Evolutionary conservation across 371 early-diverging fungal genomes (phyloP).

Genomic region (Mucor racemosus): DNA sequence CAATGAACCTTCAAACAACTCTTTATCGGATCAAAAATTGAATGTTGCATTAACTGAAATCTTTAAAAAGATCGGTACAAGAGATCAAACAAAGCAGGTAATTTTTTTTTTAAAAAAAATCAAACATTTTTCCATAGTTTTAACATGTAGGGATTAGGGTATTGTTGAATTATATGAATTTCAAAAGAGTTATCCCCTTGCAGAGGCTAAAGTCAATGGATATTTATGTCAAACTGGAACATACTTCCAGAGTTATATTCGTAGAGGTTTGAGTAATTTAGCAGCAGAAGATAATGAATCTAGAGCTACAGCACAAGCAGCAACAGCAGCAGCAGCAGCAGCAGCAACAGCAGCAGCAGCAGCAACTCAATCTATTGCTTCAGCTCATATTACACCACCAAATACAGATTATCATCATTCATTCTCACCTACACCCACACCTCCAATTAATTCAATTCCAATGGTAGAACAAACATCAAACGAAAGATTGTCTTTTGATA

Average conservation of each 20-base stretch:
- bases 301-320: conserved; percentile 18
- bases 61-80: conserved; percentile 74
- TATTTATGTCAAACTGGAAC: conserved; percentile 67
- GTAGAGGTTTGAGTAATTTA: conserved; percentile 66
- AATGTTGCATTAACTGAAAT: conserved; percentile 67
- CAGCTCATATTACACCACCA: not conserved
- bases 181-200: conserved; percentile 70
- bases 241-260: conserved; percentile 83
- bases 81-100: conserved; percentile 73
- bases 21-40: conserved; percentile 53
- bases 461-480: not conserved
- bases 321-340: conserved; percentile 3
- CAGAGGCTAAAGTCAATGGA: conserved; percentile 66
- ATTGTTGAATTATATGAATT: conserved; percentile 79
- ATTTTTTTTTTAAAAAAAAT: too few species aligned
- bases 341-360: not conserved
- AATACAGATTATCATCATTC: not conserved
- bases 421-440: not conserved
- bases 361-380: not conserved
- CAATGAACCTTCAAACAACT: not conserved
- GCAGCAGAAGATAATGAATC: conserved; percentile 63
- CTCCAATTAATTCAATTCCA: not conserved
- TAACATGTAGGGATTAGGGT: conserved; percentile 34
- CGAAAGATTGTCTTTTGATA: not conserved
- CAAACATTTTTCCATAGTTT: too few species aligned